Conservation (phyloP, 75 land plant species). For the Picea glauca region DNA sequence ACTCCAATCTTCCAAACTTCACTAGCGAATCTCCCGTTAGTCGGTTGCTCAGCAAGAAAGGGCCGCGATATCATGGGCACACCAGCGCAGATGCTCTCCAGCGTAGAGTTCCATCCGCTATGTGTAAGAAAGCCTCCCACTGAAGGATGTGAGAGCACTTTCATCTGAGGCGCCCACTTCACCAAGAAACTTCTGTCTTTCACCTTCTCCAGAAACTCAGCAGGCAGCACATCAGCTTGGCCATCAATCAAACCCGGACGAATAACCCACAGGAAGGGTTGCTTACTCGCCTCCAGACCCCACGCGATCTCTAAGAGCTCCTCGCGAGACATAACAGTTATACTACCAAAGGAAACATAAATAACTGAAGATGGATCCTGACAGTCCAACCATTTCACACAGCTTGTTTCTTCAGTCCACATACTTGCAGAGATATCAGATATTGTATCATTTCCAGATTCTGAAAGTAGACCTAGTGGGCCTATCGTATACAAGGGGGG, state of each 20-base stretch:
- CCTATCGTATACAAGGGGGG: constrained; percentile 1
- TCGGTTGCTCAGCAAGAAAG: background rate
- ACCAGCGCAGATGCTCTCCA: constrained; percentile 16
- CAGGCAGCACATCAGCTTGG: too few relatives aligned
- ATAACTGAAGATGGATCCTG: constrained; percentile 28
- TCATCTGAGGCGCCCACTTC: background rate
- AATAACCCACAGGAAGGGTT: constrained; percentile 46
- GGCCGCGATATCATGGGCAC: constrained; percentile 13
- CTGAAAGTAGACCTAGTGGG: background rate
- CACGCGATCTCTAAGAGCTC: constrained; percentile 37
- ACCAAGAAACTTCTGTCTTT: constrained; percentile 8
- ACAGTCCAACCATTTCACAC: constrained; percentile 40
- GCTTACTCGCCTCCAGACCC: constrained; percentile 7
- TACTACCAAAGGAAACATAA: constrained; percentile 40
- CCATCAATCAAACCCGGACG: background rate
- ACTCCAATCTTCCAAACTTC: background rate
- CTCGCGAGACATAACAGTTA: background rate
- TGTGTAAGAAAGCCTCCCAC: constrained; percentile 17
- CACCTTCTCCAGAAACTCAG: background rate
- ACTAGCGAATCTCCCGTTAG: background rate
- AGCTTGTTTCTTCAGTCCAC: constrained; percentile 9
- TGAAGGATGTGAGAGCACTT: constrained; percentile 1
- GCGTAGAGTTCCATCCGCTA: constrained; percentile 14
- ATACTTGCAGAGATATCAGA: background rate
- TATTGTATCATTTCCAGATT: background rate